A percentile compares a stretch with the other conserved stretches of the same genome.
phyloP scores from a whole-genome alignment of 306 rosid genomes.

The Fragaria nilgerrensis region DNA sequence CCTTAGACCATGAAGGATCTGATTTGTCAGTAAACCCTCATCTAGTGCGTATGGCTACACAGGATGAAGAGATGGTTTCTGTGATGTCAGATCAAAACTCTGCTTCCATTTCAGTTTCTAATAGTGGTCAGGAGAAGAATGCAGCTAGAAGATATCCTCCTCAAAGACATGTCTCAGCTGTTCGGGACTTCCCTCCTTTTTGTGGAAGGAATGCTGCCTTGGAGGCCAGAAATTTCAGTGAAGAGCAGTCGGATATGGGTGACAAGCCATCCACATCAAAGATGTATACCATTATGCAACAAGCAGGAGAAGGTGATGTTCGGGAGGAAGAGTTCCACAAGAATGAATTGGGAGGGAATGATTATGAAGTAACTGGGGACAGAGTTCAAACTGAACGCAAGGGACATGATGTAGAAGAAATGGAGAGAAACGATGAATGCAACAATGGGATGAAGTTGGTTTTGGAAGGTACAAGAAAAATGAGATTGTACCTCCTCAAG shows the following conservation, averaged over 20 bases:
- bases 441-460: constrained; percentile 24
- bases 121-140: constrained; percentile 33
- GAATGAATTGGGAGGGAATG: constrained; percentile 21
- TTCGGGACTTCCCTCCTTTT: constrained; percentile 61
- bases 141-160: constrained; percentile 50
- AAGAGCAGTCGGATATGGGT: constrained; percentile 27
- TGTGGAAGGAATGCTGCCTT: constrained; percentile 62
- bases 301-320: constrained; percentile 34
- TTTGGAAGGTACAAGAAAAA: constrained; percentile 22
- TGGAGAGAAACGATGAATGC: constrained; percentile 20
- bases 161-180: constrained; percentile 63
- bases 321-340: constrained; percentile 28
- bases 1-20: constrained; percentile 29
- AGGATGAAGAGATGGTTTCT: constrained; percentile 27
- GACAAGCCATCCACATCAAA: constrained; percentile 26
- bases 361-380: constrained; percentile 20
- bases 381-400: constrained; percentile 19
- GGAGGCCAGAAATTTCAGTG: constrained; percentile 23
- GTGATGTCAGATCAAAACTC: constrained; percentile 11
- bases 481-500: constrained; percentile 21
- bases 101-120: constrained; percentile 26
- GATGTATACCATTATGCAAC: constrained; percentile 25
- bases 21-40: constrained; percentile 27
- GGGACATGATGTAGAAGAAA: constrained; percentile 22
- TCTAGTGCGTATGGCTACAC: constrained; percentile 24